Evolutionary conservation across 257 asterid genomes (phyloP), one percentile per base, ranked within the genome.

Genomic region (Forsythia viridissima): DNA sequence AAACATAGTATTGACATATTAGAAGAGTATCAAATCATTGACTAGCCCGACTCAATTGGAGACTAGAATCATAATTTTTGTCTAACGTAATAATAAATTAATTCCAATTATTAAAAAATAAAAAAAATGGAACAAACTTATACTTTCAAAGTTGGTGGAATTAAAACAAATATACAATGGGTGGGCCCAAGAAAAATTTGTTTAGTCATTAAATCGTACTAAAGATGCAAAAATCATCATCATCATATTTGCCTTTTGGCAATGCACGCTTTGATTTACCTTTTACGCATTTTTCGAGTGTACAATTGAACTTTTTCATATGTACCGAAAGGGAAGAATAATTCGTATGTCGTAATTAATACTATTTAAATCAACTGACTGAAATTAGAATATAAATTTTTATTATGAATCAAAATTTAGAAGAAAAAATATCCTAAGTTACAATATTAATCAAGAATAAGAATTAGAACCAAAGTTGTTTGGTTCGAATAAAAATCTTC

Each of bases 221-320:
- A 79, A 83, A 86, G 13, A 48, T 48, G 57, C 89, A 84, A 83
- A 88, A 84, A 83, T 84, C 84, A 87, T 48, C 57, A 48, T 86
- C 87, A 86, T 90, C 87, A 86, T 80, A 71, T 48, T 30, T 12
- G 13, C 86, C 93, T 89, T 92, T 92, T 82, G 83, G 76, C 43
- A 85, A 84, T 92, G 96, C 94, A 92, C 92, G 94, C 94, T 89
- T 85, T 91, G 86, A 84, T 94, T 91, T 86, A 79, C 89, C 92
- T 87, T 87, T 86, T 85, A 90, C 94, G 92, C 92, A 88, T 89
- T 86, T 88, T 86, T 86, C 80, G 89, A 87, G 85, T 82, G 77
- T 80, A 73, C 30, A 70, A 66, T 30, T 73, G 70, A 46, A 71
- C 83, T 88, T 86, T 82, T 85, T 59, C 83, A 57, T 0, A 4